A percentile compares a stretch with the other conserved stretches of the same genome.
phyloP scores from a whole-genome alignment of 805 yeast species.

The Diddensiella transvaalensis region DNA sequence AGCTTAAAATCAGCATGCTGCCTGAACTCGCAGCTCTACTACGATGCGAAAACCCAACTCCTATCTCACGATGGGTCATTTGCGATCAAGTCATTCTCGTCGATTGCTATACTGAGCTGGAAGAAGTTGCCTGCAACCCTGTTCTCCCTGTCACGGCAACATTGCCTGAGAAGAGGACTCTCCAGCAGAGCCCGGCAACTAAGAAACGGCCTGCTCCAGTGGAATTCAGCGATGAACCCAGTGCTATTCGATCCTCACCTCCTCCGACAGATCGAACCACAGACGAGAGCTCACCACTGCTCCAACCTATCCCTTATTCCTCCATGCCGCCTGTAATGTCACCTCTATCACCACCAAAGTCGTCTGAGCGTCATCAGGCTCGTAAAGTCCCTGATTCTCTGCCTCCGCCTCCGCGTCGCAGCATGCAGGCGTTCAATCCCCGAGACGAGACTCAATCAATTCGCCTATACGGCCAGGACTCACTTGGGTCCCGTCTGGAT shows the following conservation, averaged over 20 bases:
- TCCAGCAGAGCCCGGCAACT: not conserved
- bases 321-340: not conserved
- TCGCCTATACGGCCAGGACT: not conserved
- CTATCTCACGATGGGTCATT: not conserved
- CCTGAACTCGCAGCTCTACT: not conserved
- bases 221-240: not conserved
- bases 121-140: not conserved
- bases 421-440: no score
- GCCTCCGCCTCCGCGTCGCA: no score
- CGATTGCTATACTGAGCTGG: not conserved
- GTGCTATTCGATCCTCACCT: not conserved
- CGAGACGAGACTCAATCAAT: no score
- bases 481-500: constrained; percentile 1
- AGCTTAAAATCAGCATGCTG: not conserved
- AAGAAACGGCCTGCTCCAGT: not conserved
- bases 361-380: no score
- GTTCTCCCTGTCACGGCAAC: not conserved
- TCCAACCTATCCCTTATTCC: no score
- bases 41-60: not conserved
- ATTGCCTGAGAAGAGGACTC: not conserved
- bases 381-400: no score
- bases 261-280: not conserved
- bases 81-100: not conserved
- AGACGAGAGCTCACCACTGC: not conserved
- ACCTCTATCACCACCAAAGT: not conserved